Evolutionary conservation across 2,329 filamentous ascomycete genomes (phyloP), one percentile per base, ranked within the genome.

Genomic region (Tolypocladium paradoxum): DNA sequence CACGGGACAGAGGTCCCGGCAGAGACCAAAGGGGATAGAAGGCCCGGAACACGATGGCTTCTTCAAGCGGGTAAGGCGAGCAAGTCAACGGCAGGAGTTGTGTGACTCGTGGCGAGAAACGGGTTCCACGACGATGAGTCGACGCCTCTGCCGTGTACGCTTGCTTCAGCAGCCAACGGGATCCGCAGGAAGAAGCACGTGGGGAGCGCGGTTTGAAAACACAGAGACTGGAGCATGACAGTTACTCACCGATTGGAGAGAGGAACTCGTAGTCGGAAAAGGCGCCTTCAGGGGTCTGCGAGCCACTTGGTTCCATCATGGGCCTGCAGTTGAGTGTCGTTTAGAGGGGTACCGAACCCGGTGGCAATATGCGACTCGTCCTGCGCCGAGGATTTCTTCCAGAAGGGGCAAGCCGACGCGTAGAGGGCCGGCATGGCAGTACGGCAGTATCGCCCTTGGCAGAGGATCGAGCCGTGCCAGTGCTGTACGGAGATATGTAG

Each of bases 171-270:
- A 46, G 27, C 43, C 43, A 46, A 79, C 76, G 66, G 65, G 58
- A 73, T 60, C 50, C 60, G 63, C 62, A 58, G 60, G 67, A 70
- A 65, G 64, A 56, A 61, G 72, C 73, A 78, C 77, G 72, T 71
- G 72, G 67, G 65, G 60, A 70, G 72, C 74, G 74, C 75, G 76
- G 60, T 61, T 58, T 60, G 40, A 50, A 46, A 60, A 55, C 56
- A 62, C 58, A 61, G 59, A 61, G 58, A 56, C 56, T 60, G 58
- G 59, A 64, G 68, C 60, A 61, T 61, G 60, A 55, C 61, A 9
- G 43, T 31, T 4, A 70, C 78, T 76, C 68, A 81, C 78, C 78
- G 68, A 81, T 77, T 67, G 78, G 78, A 62, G 70, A 72, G 60
- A 81, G 72, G 68, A 74, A 77, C 57, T 70, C 65, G 54, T 64